Conservation (phyloP, 2,329 filamentous ascomycete genomes). For the Epichloe gansuensis region DNA sequence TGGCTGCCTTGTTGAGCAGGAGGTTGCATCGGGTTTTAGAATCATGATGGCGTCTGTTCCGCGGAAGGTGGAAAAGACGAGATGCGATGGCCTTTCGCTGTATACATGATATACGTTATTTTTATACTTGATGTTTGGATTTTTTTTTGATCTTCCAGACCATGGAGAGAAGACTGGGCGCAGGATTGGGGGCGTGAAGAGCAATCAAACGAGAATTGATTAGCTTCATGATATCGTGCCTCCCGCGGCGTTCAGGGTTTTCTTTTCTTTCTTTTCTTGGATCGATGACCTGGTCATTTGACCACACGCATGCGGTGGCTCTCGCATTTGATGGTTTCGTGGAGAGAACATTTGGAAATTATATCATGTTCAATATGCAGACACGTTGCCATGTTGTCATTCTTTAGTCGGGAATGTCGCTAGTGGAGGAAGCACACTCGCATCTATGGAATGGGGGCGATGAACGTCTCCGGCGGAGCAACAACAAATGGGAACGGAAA, state of each 20-base stretch:
- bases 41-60: neutral
- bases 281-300: neutral
- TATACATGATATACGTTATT: neutral
- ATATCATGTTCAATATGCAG: too few relatives aligned
- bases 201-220: too few relatives aligned
- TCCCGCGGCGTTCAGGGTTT: constrained; percentile 7
- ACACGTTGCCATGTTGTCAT: constrained; percentile 12
- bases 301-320: neutral
- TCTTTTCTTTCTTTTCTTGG: constrained; percentile 6
- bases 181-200: neutral
- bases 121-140: neutral
- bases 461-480: neutral
- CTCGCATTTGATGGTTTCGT: neutral
- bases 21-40: neutral
- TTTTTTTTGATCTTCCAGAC: neutral
- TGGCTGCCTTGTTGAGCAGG: neutral
- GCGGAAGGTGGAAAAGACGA: neutral
- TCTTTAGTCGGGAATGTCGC: neutral
- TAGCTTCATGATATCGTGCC: constrained; percentile 11
- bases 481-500: neutral
- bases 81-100: neutral
- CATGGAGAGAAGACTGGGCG: neutral
- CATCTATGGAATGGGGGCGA: neutral
- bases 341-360: neutral
- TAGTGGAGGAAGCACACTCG: neutral